Evolutionary conservation across 495 filamentous ascomycete species (phyloP).

Genomic region (Daldinia concentrica): DNA sequence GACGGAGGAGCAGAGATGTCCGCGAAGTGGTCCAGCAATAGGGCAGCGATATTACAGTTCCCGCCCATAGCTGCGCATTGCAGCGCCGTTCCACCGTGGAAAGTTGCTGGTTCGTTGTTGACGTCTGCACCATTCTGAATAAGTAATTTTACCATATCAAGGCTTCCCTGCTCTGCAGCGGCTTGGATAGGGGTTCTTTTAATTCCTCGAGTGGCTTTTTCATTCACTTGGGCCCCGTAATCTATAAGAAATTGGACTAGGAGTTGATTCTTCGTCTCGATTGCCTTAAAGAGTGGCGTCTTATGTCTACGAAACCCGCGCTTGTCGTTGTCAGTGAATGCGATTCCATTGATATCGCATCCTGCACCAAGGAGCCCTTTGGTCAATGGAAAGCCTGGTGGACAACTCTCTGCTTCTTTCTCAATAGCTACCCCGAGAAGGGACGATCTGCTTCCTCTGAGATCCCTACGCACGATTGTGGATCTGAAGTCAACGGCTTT

Average conservation of each 20-base stretch:
- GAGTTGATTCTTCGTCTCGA: conserved; percentile 19
- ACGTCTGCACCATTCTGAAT: conserved; percentile 19
- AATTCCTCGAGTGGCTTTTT: conserved; percentile 4
- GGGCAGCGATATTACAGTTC: conserved; percentile 16
- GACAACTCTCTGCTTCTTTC: neutral
- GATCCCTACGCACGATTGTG: neutral
- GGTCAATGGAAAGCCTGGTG: neutral
- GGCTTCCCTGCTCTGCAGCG: conserved; percentile 40
- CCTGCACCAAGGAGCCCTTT: neutral
- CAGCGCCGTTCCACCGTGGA: conserved; percentile 18
- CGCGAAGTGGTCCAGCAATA: conserved; percentile 20
- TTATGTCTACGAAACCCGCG: no score
- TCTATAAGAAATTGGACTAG: conserved; percentile 48
- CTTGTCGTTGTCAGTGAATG: neutral
- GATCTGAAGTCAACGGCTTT: neutral
- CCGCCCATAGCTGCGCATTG: conserved; percentile 28
- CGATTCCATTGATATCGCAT: neutral
- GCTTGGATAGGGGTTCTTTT: conserved; percentile 43
- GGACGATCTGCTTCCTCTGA: neutral
- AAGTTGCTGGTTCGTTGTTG: conserved; percentile 11
- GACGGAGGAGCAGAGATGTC: conserved; percentile 1
- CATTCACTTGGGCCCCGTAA: conserved; percentile 45
- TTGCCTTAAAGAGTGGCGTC: conserved; percentile 25
- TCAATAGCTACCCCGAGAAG: neutral
- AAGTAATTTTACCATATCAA: conserved; percentile 33